These are phyloP conservation scores for Lichtheimia ornata DNA, from an alignment of 371 early-diverging fungal species.

Conservation along the genomic window DNA sequence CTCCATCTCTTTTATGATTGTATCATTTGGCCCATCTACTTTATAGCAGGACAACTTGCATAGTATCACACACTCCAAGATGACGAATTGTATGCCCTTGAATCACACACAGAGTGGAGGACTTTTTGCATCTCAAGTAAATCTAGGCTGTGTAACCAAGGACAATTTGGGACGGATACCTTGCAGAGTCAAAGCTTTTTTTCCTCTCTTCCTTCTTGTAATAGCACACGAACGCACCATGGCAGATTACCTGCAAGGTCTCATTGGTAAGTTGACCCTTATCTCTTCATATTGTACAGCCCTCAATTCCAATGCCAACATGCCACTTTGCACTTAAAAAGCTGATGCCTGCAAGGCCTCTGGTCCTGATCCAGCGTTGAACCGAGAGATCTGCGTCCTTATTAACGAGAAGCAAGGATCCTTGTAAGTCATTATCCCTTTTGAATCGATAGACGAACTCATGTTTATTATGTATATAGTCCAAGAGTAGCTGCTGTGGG, in stretches of 20 bases:
- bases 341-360: conserved; percentile 80
- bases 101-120: too few relatives aligned
- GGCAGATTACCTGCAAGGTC: conserved; percentile 19
- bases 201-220: background rate
- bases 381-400: conserved; percentile 92
- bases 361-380: conserved; percentile 83
- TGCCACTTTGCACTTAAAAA: conserved; percentile 17
- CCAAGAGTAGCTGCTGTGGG: conserved; percentile 86
- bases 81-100: too few relatives aligned
- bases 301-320: background rate
- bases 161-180: too few relatives aligned
- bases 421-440: conserved; percentile 54
- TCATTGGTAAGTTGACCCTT: conserved; percentile 13
- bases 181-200: background rate
- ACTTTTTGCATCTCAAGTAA: too few relatives aligned
- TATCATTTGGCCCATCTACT: too few relatives aligned
- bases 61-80: too few relatives aligned
- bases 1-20: too few relatives aligned
- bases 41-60: too few relatives aligned
- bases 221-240: background rate
- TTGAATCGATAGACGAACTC: background rate
- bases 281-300: background rate
- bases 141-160: too few relatives aligned
- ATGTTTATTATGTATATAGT: conserved; percentile 31
- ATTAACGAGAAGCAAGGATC: conserved; percentile 88